Percentiles rank a stretch among this genome's conserved stretches.
phyloP scores from a whole-genome alignment of 148 eudicot species.

The Salicornia ramosissima region DNA sequence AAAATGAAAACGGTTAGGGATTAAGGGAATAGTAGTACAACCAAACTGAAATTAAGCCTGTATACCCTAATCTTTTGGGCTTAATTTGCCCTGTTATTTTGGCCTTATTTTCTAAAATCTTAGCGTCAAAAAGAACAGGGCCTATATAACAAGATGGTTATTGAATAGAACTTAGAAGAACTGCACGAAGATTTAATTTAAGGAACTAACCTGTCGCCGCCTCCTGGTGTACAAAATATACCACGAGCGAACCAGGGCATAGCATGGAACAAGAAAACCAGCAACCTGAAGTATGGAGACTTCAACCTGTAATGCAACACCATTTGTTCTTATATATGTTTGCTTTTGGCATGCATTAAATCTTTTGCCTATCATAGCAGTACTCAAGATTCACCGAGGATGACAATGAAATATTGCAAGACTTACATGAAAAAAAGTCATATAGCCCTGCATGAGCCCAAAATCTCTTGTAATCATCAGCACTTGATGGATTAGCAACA shows the following conservation, averaged over 20 bases:
- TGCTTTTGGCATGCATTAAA: background rate
- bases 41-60: no score
- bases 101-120: no score
- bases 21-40: no score
- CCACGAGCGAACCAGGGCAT: slow-evolving; percentile 63
- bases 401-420: background rate
- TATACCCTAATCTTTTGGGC: no score
- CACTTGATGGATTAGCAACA: slow-evolving; percentile 64
- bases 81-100: no score
- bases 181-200: no score
- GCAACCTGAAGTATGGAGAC: slow-evolving; percentile 67
- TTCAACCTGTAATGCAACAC: slow-evolving; percentile 47
- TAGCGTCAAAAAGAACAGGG: no score
- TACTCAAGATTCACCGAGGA: background rate
- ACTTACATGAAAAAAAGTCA: slow-evolving; percentile 56
- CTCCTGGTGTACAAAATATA: slow-evolving; percentile 50
- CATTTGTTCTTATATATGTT: no score
- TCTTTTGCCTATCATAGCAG: no score
- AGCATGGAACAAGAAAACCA: slow-evolving; percentile 79
- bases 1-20: no score
- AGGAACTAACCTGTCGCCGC: slow-evolving; percentile 53
- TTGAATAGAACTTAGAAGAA: no score
- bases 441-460: slow-evolving; percentile 50
- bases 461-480: slow-evolving; percentile 61
- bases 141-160: no score